These are phyloP conservation scores for Pichia deserticola DNA, from an alignment of 805 yeast species.

Conservation along the genomic window DNA sequence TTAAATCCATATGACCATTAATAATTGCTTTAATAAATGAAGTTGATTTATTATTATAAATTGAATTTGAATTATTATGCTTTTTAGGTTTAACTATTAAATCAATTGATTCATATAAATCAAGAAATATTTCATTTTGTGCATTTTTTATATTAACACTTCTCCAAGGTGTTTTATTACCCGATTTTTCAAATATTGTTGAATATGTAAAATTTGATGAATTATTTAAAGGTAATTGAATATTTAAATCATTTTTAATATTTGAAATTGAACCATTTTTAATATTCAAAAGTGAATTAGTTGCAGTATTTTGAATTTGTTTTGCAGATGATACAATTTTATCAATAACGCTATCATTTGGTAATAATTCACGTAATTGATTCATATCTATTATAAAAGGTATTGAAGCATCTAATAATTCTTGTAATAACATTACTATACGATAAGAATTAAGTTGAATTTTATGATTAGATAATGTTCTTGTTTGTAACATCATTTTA, in stretches of 20 bases:
- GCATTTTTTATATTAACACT: slow-evolving; percentile 59
- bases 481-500: slow-evolving; percentile 34
- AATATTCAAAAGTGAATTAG: slow-evolving; percentile 22
- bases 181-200: slow-evolving; percentile 28
- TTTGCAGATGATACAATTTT: slow-evolving; percentile 39
- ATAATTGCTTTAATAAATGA: slow-evolving; percentile 45
- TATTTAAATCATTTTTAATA: slow-evolving; percentile 10
- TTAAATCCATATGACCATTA: slow-evolving; percentile 55
- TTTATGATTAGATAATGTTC: slow-evolving; percentile 47
- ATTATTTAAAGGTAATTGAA: not conserved
- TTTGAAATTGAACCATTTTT: slow-evolving; percentile 17
- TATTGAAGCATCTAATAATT: slow-evolving; percentile 69
- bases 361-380: slow-evolving; percentile 60
- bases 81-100: slow-evolving; percentile 39
- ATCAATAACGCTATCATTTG: slow-evolving; percentile 50
- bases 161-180: slow-evolving; percentile 67
- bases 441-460: slow-evolving; percentile 67
- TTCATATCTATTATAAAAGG: slow-evolving; percentile 72
- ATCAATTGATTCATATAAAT: slow-evolving; percentile 59
- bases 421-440: slow-evolving; percentile 61
- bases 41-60: not conserved
- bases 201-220: not conserved
- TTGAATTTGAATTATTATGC: slow-evolving; percentile 8
- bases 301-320: slow-evolving; percentile 27
- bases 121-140: slow-evolving; percentile 81